Conservation (phyloP, 768 basidiomycete species). For the Tylopilus sp. region DNA sequence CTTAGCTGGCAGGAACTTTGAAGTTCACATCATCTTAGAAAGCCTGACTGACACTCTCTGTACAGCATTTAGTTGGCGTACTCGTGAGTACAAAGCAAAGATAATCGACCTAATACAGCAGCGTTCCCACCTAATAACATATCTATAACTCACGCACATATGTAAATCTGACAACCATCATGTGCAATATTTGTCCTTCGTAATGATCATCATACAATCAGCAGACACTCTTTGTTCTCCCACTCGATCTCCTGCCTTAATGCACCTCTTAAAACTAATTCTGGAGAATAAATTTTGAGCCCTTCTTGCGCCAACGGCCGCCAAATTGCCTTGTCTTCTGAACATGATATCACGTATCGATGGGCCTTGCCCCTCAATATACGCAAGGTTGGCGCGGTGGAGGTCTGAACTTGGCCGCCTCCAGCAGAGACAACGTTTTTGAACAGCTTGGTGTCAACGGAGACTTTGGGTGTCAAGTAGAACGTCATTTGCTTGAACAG, state of each 20-base stretch:
- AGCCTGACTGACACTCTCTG: too few relatives aligned
- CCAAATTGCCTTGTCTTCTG: constrained; percentile 66
- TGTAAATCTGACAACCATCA: not conserved
- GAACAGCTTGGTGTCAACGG: constrained; percentile 55
- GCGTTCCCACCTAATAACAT: not conserved
- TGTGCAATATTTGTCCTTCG: not conserved
- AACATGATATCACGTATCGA: constrained; percentile 64
- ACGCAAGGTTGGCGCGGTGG: constrained; percentile 49
- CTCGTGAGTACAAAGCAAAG: too few relatives aligned
- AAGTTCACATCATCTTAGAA: too few relatives aligned
- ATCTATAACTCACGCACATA: not conserved
- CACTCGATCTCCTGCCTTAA: constrained; percentile 67
- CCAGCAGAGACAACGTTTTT: constrained; percentile 65
- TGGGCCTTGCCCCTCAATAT: constrained; percentile 46
- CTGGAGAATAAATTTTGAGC: constrained; percentile 61
- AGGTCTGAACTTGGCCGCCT: constrained; percentile 66
- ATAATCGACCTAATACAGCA: too few relatives aligned
- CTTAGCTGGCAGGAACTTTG: too few relatives aligned
- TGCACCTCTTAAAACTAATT: constrained; percentile 61
- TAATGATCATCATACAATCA: not conserved
- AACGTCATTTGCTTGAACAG: constrained; percentile 66
- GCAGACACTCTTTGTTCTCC: constrained; percentile 39
- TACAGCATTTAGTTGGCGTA: too few relatives aligned
- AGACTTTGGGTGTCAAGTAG: constrained; percentile 69
- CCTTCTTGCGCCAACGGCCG: constrained; percentile 49